Evolutionary conservation across 2,329 filamentous ascomycete genomes (phyloP), one percentile per base, ranked within the genome.

Genomic region (Ascochyta koolunga): DNA sequence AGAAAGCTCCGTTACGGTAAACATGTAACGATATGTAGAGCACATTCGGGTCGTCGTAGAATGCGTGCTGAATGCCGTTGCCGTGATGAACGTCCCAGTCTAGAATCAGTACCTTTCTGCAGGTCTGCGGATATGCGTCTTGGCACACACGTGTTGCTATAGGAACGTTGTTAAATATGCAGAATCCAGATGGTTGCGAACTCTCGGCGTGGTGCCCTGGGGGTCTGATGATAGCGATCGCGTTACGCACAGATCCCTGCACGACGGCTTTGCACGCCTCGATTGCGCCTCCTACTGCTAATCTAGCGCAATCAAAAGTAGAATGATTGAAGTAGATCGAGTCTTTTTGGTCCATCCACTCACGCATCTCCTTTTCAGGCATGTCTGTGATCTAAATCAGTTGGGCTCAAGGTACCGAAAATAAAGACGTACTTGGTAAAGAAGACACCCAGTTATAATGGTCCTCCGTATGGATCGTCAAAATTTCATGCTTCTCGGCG

Each of bases 161-260:
- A 18, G 91, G 92, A 3, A 98, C 95, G 68, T 99, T 99, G 78
- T 99, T 97, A 79, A 98, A 98, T 54, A 98, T 85, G 73, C 95
- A 99, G 70, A 99, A 99, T 0, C 95, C 95, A 83, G 96, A 95
- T 0, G 93, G 85, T 31, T 87, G 82, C 66, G 95, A 84, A 53
- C 86, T 87, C 71, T 99, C 95, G 1, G 95, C 95, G 74, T 99
- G 95, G 68, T 99, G 95, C 0, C 95, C 95, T 0, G 95, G 95
- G 2, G 95, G 95, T 13, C 95, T 86, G 66, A 99, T 96, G 32
- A 99, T 89, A 1, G 95, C 95, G 71, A 99, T 95, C 0, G 91
- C 92, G 68, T 99, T 99, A 74, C 96, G 96, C 46, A 97, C 89
- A 52, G 86, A 83, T 3, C 90, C 89, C 2, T 83, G 82, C 21